Evolutionary conservation across 1,139 yeast genomes (phyloP).

Genomic region (Yamadazyma atmosphaerica): DNA sequence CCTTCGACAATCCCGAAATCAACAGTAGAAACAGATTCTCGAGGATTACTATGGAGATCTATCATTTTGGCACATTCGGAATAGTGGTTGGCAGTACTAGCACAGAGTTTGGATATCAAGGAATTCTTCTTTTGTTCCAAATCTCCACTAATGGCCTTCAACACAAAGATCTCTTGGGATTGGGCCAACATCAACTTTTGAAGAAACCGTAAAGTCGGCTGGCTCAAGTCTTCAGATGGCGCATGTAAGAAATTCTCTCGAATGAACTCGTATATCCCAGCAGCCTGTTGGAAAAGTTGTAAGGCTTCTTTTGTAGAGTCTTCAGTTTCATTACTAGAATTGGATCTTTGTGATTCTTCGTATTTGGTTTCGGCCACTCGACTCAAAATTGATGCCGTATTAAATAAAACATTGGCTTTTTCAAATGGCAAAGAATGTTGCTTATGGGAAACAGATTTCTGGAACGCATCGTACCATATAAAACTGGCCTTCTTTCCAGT

Average conservation of each 20-base stretch:
- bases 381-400: slow-evolving; percentile 43
- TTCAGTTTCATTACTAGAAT: slow-evolving; percentile 25
- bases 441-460: slow-evolving; percentile 36
- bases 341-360: slow-evolving; percentile 41
- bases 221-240: slow-evolving; percentile 76
- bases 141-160: slow-evolving; percentile 57
- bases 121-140: slow-evolving; percentile 56
- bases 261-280: slow-evolving; percentile 73
- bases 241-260: slow-evolving; percentile 87
- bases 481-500: slow-evolving; percentile 57
- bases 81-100: slow-evolving; percentile 59
- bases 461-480: slow-evolving; percentile 80
- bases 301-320: slow-evolving; percentile 57
- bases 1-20: slow-evolving; percentile 21
- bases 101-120: slow-evolving; percentile 70
- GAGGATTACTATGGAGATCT: slow-evolving; percentile 18
- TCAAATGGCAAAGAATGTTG: slow-evolving; percentile 76
- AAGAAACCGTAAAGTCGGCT: slow-evolving; percentile 67
- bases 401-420: slow-evolving; percentile 81
- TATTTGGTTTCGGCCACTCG: slow-evolving; percentile 54
- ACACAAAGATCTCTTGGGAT: slow-evolving; percentile 80
- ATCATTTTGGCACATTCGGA: slow-evolving; percentile 43
- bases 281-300: slow-evolving; percentile 68
- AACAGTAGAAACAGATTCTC: slow-evolving; percentile 13
- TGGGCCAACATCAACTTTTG: slow-evolving; percentile 74